Conservation (phyloP, 2,329 filamentous ascomycete genomes). For the Aspergillus awamori region DNA sequence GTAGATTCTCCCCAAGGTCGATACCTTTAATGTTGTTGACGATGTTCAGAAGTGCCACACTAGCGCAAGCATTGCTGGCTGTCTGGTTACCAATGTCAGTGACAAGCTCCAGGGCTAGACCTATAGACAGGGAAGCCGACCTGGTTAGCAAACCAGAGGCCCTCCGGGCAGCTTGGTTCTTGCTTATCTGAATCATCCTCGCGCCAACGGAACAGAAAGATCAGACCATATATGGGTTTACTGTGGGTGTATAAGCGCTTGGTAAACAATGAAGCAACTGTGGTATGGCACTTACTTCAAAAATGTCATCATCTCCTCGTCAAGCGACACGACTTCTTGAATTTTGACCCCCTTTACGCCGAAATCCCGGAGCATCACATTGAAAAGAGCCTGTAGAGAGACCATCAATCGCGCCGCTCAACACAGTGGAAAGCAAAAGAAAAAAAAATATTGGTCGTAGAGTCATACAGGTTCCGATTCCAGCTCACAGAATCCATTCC, state of each 20-base stretch:
- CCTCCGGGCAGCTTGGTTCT: constrained; percentile 59
- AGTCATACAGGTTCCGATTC: constrained; percentile 82
- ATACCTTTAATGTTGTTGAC: constrained; percentile 77
- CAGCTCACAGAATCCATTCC: constrained; percentile 65
- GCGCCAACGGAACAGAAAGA: constrained; percentile 80
- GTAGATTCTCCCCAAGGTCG: constrained; percentile 70
- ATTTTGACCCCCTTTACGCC: constrained; percentile 74
- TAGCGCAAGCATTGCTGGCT: constrained; percentile 82
- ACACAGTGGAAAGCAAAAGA: neutral
- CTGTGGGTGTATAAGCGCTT: constrained; percentile 42
- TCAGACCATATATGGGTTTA: constrained; percentile 77
- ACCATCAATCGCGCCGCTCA: neutral
- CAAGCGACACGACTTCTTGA: constrained; percentile 74
- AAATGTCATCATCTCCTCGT: constrained; percentile 64
- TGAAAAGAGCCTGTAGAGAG: constrained; percentile 71
- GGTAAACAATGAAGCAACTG: neutral
- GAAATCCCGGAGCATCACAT: constrained; percentile 76
- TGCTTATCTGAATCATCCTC: constrained; percentile 58
- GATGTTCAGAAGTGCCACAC: constrained; percentile 90
- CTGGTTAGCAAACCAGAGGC: constrained; percentile 94
- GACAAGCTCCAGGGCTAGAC: neutral
- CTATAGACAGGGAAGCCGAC: constrained; percentile 46
- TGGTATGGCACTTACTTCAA: constrained; percentile 59
- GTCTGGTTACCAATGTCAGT: constrained; percentile 57
- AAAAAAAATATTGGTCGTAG: constrained; percentile 2